Conservation (phyloP, 2,329 filamentous ascomycete species). For the Botryotinia convoluta region DNA sequence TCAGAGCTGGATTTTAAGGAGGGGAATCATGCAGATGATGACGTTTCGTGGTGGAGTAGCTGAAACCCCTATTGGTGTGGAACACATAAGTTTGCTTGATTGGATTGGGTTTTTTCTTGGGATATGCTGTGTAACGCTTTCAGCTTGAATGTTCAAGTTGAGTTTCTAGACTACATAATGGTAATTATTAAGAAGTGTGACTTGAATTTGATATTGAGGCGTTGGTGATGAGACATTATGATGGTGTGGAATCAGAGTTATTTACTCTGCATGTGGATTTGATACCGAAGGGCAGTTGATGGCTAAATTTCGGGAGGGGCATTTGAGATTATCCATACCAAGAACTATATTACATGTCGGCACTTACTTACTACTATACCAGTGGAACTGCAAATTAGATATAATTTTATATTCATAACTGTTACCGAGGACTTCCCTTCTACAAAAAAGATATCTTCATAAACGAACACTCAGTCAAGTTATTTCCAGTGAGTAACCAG, state of each 20-base stretch:
- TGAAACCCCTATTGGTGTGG: slow-evolving; percentile 7
- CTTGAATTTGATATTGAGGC: neutral
- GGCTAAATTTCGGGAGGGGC: neutral
- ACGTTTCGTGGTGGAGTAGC: slow-evolving; percentile 14
- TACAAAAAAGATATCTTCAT: too few relatives aligned
- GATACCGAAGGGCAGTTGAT: neutral
- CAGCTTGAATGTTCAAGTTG: neutral
- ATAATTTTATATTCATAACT: too few relatives aligned
- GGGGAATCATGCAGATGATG: slow-evolving; percentile 14
- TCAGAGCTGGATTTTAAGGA: neutral
- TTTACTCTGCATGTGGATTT: neutral
- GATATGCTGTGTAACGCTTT: neutral
- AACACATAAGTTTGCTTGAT: neutral
- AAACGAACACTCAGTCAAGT: too few relatives aligned
- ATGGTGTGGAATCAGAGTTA: neutral
- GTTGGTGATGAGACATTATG: neutral
- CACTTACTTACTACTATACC: too few relatives aligned
- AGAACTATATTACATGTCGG: too few relatives aligned
- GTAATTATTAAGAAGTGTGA: neutral
- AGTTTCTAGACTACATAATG: neutral
- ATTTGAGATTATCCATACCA: neutral
- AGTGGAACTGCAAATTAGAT: too few relatives aligned
- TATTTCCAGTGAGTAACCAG: too few relatives aligned
- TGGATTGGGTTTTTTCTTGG: neutral
- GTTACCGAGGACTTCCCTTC: too few relatives aligned